Conservation (phyloP, 345 rosid species). For the Sonneratia alba region DNA sequence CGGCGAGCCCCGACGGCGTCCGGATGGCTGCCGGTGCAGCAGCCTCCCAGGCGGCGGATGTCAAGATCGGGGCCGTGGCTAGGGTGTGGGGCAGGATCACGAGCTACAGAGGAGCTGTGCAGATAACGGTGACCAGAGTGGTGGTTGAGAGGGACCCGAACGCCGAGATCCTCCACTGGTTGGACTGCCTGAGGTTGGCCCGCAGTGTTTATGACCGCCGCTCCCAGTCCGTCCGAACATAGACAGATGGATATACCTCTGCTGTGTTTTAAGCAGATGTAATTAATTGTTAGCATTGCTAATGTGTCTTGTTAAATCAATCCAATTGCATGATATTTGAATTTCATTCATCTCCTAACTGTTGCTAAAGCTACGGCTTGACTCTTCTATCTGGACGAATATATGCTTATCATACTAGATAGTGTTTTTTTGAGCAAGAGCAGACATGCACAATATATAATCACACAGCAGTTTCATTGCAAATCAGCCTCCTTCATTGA, state of each 20-base stretch:
- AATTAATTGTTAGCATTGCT: too few relatives aligned
- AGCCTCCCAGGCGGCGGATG: slow-evolving; percentile 23
- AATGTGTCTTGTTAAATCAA: too few relatives aligned
- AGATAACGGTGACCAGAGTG: slow-evolving; percentile 54
- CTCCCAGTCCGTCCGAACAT: background rate
- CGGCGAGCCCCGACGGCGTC: slow-evolving; percentile 29
- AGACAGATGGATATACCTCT: background rate
- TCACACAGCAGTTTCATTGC: too few relatives aligned
- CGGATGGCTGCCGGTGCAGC: slow-evolving; percentile 42
- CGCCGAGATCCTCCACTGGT: slow-evolving; percentile 66
- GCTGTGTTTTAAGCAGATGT: background rate
- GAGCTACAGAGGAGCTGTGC: slow-evolving; percentile 47
- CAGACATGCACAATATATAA: too few relatives aligned
- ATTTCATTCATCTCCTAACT: too few relatives aligned
- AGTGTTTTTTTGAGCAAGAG: too few relatives aligned
- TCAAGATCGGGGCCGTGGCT: slow-evolving; percentile 42
- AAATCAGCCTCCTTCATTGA: too few relatives aligned
- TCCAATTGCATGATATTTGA: too few relatives aligned
- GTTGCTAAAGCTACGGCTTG: too few relatives aligned
- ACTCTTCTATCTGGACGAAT: too few relatives aligned
- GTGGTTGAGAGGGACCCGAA: slow-evolving; percentile 72
- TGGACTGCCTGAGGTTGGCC: slow-evolving; percentile 51
- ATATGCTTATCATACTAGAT: too few relatives aligned
- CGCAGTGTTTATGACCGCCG: slow-evolving; percentile 20
- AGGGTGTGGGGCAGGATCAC: slow-evolving; percentile 67